These are phyloP conservation scores for Phytopythium chamaehyphon DNA, from an alignment of 352 stramenopile genomes.

Conservation along the genomic window DNA sequence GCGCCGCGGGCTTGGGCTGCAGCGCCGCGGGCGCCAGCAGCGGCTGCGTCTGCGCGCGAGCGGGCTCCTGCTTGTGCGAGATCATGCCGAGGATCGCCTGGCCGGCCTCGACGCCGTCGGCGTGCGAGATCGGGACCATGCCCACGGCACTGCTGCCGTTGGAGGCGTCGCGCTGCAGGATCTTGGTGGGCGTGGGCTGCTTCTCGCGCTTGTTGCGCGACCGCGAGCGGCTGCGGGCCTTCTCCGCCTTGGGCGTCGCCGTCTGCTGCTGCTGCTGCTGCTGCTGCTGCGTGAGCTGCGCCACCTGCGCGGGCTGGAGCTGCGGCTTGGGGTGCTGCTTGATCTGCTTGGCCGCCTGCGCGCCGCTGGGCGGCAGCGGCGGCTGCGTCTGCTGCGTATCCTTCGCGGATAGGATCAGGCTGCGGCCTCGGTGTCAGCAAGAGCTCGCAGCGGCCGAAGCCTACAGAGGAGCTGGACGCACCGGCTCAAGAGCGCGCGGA, in stretches of 20 bases:
- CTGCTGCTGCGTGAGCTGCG: conserved; percentile 20
- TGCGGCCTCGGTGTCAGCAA: conserved; percentile 4
- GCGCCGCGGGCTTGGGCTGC: conserved; percentile 10
- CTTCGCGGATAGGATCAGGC: conserved; percentile 62
- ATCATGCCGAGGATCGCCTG: conserved; percentile 86
- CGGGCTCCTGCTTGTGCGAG: conserved; percentile 29
- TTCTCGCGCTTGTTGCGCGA: conserved; percentile 56
- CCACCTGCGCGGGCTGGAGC: conserved; percentile 7
- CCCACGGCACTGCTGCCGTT: conserved; percentile 23
- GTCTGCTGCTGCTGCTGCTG: conserved; percentile 31
- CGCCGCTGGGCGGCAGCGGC: conserved; percentile 12
- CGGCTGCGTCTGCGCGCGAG: conserved; percentile 1
- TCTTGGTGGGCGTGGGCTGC: conserved; percentile 40
- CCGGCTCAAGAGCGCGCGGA: conserved; percentile 66
- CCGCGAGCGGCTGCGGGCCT: conserved; percentile 36
- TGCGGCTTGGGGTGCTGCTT: conserved; percentile 8
- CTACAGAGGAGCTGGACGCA: conserved; percentile 16
- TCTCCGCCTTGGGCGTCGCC: conserved; percentile 15
- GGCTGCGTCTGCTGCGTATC: conserved; percentile 20
- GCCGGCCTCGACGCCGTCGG: conserved; percentile 75
- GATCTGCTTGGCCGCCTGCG: conserved; percentile 9
- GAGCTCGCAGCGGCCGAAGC: no score
- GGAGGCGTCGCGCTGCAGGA: conserved; percentile 51
- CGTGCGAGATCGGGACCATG: conserved; percentile 69
- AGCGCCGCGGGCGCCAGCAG: conserved; percentile 67